Conservation (phyloP, 441 rosid genomes). For the Lagerstroemia fauriei region DNA sequence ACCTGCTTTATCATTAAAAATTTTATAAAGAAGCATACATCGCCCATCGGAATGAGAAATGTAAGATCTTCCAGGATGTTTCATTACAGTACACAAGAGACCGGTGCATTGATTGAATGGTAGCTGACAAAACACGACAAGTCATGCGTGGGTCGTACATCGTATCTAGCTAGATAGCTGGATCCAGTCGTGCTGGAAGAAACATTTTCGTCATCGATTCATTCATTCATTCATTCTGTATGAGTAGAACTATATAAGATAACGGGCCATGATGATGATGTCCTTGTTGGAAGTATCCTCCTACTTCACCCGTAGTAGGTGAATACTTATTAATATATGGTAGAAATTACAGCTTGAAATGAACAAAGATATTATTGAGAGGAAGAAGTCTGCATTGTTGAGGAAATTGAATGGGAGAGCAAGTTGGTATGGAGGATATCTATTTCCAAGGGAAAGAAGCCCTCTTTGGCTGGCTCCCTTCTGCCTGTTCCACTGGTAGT, state of each 20-base stretch:
- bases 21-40: no score
- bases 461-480: not conserved
- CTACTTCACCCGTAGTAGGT: not conserved
- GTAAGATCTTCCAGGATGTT: no score
- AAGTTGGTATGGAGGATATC: not conserved
- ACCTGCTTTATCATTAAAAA: no score
- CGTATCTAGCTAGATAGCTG: not conserved
- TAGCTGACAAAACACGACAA: not conserved
- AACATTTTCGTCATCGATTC: no score
- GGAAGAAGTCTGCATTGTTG: not conserved
- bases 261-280: not conserved
- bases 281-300: not conserved
- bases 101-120: not conserved
- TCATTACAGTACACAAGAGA: no score
- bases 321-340: not conserved
- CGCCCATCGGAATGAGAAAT: no score
- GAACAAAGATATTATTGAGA: not conserved
- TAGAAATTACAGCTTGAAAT: not conserved
- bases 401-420: not conserved
- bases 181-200: not conserved
- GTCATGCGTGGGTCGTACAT: not conserved
- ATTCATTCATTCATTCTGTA: not conserved
- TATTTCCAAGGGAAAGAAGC: not conserved
- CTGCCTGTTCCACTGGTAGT: not conserved
- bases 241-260: not conserved